These are phyloP conservation scores for Lactarius akahatsu DNA, from an alignment of 768 basidiomycete genomes.

Conservation along the genomic window DNA sequence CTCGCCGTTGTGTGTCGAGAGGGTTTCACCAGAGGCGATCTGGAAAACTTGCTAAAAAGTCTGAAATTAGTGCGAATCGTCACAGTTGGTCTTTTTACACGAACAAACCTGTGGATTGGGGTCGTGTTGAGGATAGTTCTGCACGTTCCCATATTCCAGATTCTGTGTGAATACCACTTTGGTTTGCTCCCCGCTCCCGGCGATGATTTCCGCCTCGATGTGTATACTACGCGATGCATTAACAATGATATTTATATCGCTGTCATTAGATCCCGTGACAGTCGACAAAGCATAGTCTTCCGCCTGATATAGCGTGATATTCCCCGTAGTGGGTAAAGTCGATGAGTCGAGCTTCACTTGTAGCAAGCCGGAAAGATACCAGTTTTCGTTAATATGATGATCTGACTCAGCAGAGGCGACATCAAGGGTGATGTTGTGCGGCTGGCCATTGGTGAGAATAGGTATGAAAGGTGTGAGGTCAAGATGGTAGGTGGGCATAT, in stretches of 20 bases:
- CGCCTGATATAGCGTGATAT: conserved; percentile 58
- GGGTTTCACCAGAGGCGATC: conserved; percentile 46
- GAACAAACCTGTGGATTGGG: conserved; percentile 42
- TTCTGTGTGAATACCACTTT: conserved; percentile 60
- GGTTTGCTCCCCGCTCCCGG: conserved; percentile 58
- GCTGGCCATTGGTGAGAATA: conserved; percentile 28
- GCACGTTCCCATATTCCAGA: conserved; percentile 55
- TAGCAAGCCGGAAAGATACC: conserved; percentile 70
- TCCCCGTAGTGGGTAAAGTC: conserved; percentile 62
- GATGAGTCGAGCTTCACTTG: conserved; percentile 71
- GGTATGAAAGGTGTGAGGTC: background rate
- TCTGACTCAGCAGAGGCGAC: conserved; percentile 67
- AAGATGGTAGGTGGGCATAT: background rate
- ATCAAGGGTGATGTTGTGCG: conserved; percentile 71
- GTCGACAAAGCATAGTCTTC: conserved; percentile 53
- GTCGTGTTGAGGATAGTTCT: conserved; percentile 48
- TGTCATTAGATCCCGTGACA: too few relatives aligned
- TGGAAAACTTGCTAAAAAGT: conserved; percentile 41
- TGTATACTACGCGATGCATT: conserved; percentile 53
- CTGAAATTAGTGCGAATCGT: background rate
- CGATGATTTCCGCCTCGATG: conserved; percentile 60
- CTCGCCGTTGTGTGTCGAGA: conserved; percentile 51
- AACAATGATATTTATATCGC: conserved; percentile 40
- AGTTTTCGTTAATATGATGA: conserved; percentile 68
- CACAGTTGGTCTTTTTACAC: background rate